Evolutionary conservation across 352 stramenopile species (phyloP), one percentile per base, ranked within the genome.

Genomic region (Hyaloperonospora brassicae): DNA sequence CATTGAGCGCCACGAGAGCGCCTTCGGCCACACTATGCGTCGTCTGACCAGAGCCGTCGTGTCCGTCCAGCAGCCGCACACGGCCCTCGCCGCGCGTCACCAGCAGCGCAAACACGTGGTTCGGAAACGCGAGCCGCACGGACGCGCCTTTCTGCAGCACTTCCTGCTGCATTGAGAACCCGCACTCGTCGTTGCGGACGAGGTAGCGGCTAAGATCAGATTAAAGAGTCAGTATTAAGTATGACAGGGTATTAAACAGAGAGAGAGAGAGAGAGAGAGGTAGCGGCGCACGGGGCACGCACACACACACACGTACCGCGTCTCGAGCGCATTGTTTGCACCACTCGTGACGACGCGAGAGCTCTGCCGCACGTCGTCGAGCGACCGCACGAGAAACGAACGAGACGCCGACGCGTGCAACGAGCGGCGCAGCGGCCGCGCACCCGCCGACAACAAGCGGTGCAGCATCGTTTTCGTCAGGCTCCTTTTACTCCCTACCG

Each of bases 151-250:
- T 84, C 49, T 73, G 70, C 13, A 91, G 64, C 24, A 87, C 57
- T 38, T 88, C 80, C 23, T 86, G 80, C 63, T 91, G 80, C 58
- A 91, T 35, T 12, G 80, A 91, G 61, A 91, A 91, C 34, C 80
- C 80, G 41, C 64, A 82, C 40, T 74, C 80, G 49, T 91, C 78
- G n/a, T 62, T 65, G 34, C 78, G 80, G 48, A 90, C 67, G 5
- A 90, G 44, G 54, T 86, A 84, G 45, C 79, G 79, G 17, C 79
- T 89, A 48, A 41, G 14, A 46, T 46, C 5, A 40, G 24, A 25
- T 49, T 25, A 49, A 21, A 22, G 35, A 49, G 23, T 9, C 1
- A 14, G 24, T 49, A 7, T 49, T 49, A 24, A 24, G 12, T 25
- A 38, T 49, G 0, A 24, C 12, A 22, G 38, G 17, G 17, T n/a